phyloP scores from a whole-genome alignment of 805 yeast genomes.

The Monosporozyma siamensis region DNA sequence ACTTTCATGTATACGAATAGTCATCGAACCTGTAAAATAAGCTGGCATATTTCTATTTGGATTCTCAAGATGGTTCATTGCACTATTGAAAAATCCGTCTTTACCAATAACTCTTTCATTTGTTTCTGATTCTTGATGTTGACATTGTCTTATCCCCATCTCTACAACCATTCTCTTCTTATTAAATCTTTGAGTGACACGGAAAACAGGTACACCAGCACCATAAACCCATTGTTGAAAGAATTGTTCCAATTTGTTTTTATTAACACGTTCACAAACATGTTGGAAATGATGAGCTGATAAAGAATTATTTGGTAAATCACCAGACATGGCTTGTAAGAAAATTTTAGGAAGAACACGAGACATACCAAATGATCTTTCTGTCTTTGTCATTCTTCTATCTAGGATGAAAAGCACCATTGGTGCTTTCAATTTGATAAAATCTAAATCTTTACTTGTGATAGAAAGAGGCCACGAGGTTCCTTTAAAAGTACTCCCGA shows the following conservation, averaged over 20 bases:
- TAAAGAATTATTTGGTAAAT: slow-evolving; percentile 64
- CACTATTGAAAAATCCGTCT: slow-evolving; percentile 24
- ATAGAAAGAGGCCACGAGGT: slow-evolving; percentile 26
- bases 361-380: slow-evolving; percentile 83
- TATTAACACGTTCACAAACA: slow-evolving; percentile 91
- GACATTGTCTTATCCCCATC: slow-evolving; percentile 88
- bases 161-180: slow-evolving; percentile 90
- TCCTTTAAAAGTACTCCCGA: slow-evolving; percentile 51
- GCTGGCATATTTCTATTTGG: slow-evolving; percentile 18
- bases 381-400: slow-evolving; percentile 90
- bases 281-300: slow-evolving; percentile 81
- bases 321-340: slow-evolving; percentile 93
- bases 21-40: slow-evolving; percentile 87
- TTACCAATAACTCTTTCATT: slow-evolving; percentile 19
- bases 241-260: slow-evolving; percentile 69
- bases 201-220: slow-evolving; percentile 78
- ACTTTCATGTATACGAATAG: slow-evolving; percentile 92
- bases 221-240: slow-evolving; percentile 92
- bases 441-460: slow-evolving; percentile 43
- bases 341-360: slow-evolving; percentile 87
- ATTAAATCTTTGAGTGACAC: slow-evolving; percentile 86
- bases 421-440: slow-evolving; percentile 74
- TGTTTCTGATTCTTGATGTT: slow-evolving; percentile 45
- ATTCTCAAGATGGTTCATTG: slow-evolving; percentile 18
- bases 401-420: slow-evolving; percentile 77